Evolutionary conservation across 495 filamentous ascomycete species (phyloP).

Genomic region (Sporormia fimetaria): DNA sequence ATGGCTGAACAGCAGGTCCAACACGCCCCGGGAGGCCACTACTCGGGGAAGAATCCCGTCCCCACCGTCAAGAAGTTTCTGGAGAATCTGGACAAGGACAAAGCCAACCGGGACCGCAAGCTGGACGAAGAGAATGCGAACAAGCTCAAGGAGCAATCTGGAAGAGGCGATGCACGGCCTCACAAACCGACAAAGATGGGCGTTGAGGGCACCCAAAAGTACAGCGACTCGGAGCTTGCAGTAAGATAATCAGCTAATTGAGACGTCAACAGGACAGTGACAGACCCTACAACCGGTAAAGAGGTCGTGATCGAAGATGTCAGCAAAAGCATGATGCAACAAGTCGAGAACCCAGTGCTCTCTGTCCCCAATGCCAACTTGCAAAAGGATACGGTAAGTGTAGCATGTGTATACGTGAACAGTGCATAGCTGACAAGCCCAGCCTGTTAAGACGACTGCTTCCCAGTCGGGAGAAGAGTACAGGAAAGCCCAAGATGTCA

Average conservation of each 20-base stretch:
- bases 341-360: constrained; percentile 63
- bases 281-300: constrained; percentile 76
- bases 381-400: constrained; percentile 51
- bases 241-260: too few species aligned
- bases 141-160: constrained; percentile 28
- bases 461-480: constrained; percentile 61
- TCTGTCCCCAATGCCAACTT: constrained; percentile 88
- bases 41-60: constrained; percentile 62
- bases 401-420: constrained; percentile 1
- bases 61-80: constrained; percentile 82
- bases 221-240: too few species aligned
- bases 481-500: constrained; percentile 73
- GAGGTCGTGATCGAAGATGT: constrained; percentile 83
- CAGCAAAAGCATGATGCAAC: constrained; percentile 53
- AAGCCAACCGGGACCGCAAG: constrained; percentile 58
- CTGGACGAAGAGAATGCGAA: constrained; percentile 57
- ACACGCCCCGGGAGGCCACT: constrained; percentile 35
- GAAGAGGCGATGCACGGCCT: constrained; percentile 32
- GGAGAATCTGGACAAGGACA: constrained; percentile 62
- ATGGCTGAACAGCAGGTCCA: constrained; percentile 32
- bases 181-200: constrained; percentile 37
- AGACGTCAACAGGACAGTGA: too few species aligned
- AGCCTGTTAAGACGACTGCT: constrained; percentile 50
- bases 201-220: constrained; percentile 46
- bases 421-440: constrained; percentile 23